Base-by-base conservation (phyloP, 176 grass and related monocot genomes). In the Coix lacrymajobi region DNA sequence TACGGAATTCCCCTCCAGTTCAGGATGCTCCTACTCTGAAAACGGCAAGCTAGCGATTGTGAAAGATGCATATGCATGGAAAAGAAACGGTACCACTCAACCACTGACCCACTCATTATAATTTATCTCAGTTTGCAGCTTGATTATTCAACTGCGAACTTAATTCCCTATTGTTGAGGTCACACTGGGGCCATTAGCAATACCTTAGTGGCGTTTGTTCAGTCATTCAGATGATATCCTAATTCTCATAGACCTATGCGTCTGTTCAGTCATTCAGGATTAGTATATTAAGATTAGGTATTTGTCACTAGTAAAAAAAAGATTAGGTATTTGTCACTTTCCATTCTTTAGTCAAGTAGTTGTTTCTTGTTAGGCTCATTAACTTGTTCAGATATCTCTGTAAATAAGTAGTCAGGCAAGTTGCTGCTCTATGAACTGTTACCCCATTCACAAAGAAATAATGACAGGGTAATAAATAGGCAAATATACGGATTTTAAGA, bases 211-310 rank as follows among this genome's bases (percentile, higher is more conserved):
- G 54, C 25, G 52, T 24, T 58, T 25, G 54, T 58, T 58, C 8
- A 57, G 20, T 3, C 54, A 58, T 58, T 58, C 54, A 49, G 62
- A 82, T 76, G 36, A n/a, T 86, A 25, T 62, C 44, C 19, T 80
- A 31, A 25, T 74, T 74, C 9, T 45, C 41, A 33, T 40, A 0
- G 54, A 87, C 51, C 65, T 77, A 69, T 28, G 37, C 19, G 24
- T 54, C 43, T 40, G 19, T 7, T 51, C 15, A n/a, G 32, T 63
- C 56, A 48, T 44, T 28, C 20, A 54, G 26, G 54, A 7, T 52
- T 24, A 57, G 54, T 56, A n/a, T n/a, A 56, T 43, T 72, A 2
- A 63, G 39, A 36, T 34, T 78, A 46, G 37, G 33, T 72, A 62
- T 15, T 51, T 14, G 33, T 61, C 46, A 77, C 63, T 37, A n/a